Base-by-base conservation (phyloP, 306 rosid genomes). In the Lathyrus oleraceus region DNA sequence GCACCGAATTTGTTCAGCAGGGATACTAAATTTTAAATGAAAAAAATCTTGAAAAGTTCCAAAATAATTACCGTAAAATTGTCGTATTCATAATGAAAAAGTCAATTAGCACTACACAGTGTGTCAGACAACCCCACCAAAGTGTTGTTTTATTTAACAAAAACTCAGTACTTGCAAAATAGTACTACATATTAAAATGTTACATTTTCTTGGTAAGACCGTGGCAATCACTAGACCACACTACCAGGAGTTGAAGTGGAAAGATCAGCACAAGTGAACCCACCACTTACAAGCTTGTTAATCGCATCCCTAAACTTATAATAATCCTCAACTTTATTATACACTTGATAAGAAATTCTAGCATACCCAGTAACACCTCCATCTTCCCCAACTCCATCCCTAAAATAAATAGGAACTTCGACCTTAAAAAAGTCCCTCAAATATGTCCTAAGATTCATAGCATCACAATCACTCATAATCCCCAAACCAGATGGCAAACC, bases 341-440 rank as follows among this genome's bases (percentile, higher is more conserved):
- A 94, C 10, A 91, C 91, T 71, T 94, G 99, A 82, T 94, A 76
- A 53, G 97, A 91, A 81, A 94, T 94, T 14, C 99, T 81, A 6
- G 92, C 94, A 81, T 94, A 94, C 30, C 95, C 99, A 13, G 87
- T 94, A 9, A 86, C 30, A 3, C 65, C 6, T 17, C 77, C 85
- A 54, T 67, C 71, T 81, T 85, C 95, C 42, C 79, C 91, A 23
- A 83, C 85, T 57, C 35, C 79, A 0, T 86, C 73, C 23, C 92
- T 79, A 59, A 74, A 91, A 71, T 94, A 94, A 10, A 94, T 70
- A 0, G 97, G 97, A 6, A 88, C 92, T 70, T 94, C 99, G 81
- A 94, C 85, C 38, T 86, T 79, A 74, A 81, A 94, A 47, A 68
- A 68, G 27, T 86, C 95, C 82, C 99, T 82, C 78, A 94, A 81